phyloP scores from a whole-genome alignment of 148 eudicot genomes.

The Amaranthus cruentus region DNA sequence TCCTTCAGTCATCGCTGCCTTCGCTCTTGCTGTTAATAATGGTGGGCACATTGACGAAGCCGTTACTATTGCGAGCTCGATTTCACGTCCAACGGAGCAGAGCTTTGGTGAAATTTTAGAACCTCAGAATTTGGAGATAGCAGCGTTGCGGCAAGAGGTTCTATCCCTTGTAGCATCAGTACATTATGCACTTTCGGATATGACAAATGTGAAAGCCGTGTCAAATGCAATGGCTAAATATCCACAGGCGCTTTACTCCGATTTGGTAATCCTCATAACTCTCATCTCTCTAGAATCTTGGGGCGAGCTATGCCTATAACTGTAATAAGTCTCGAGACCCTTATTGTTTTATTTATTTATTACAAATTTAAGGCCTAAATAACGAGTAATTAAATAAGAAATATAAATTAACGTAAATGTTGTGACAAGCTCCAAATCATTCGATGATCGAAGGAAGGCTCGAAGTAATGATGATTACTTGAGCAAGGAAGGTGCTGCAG shows the following conservation, averaged over 20 bases:
- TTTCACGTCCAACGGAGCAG: slow-evolving; percentile 41
- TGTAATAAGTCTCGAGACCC: no score
- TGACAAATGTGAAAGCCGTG: slow-evolving; percentile 59
- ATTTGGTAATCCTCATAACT: slow-evolving; percentile 44
- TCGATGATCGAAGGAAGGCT: no score
- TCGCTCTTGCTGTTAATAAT: slow-evolving; percentile 68
- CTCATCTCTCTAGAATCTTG: not conserved
- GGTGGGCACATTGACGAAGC: slow-evolving; percentile 78
- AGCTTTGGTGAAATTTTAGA: slow-evolving; percentile 52
- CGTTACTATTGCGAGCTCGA: slow-evolving; percentile 41
- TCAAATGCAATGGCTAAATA: slow-evolving; percentile 64
- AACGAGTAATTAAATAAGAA: no score
- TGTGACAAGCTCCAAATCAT: no score
- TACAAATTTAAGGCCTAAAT: no score
- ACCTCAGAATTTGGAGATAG: slow-evolving; percentile 24
- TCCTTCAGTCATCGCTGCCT: slow-evolving; percentile 68
- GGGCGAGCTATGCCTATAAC: no score
- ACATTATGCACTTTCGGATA: slow-evolving; percentile 33
- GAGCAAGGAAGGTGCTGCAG: no score
- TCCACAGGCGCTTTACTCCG: slow-evolving; percentile 68
- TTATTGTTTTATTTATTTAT: no score
- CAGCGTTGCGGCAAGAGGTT: slow-evolving; percentile 43
- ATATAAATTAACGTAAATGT: no score
- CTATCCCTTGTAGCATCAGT: slow-evolving; percentile 47
- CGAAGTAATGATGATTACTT: no score